Conservation (phyloP, 495 filamentous ascomycete species). For the Hapsidospora chrysogenum region DNA sequence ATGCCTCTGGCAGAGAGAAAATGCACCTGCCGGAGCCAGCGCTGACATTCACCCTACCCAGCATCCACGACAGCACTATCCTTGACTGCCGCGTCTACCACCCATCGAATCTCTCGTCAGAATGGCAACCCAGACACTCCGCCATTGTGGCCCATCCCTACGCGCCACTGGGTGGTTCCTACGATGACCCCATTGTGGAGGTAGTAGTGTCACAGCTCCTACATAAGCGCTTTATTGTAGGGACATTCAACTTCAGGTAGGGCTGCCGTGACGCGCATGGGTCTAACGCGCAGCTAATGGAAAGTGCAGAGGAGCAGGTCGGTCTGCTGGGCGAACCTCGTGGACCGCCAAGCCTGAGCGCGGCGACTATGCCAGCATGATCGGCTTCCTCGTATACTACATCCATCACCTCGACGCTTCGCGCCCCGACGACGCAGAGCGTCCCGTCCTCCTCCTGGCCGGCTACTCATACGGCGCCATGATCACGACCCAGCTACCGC, state of each 20-base stretch:
- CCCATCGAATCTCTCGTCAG: constrained; percentile 24
- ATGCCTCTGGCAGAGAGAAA: constrained; percentile 2
- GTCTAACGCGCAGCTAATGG: not conserved
- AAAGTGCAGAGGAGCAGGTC: constrained; percentile 54
- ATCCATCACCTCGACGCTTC: constrained; percentile 29
- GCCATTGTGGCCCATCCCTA: constrained; percentile 88
- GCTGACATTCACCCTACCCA: constrained; percentile 66
- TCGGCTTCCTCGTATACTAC: constrained; percentile 62
- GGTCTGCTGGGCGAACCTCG: constrained; percentile 57
- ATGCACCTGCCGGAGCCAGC: constrained; percentile 33
- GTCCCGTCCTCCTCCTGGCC: constrained; percentile 38
- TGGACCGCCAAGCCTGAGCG: constrained; percentile 74
- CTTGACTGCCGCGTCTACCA: constrained; percentile 76
- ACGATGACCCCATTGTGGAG: constrained; percentile 64
- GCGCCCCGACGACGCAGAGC: not conserved
- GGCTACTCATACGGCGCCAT: constrained; percentile 92
- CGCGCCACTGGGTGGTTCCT: constrained; percentile 69
- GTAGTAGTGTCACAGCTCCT: constrained; percentile 46
- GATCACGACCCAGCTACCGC: constrained; percentile 56
- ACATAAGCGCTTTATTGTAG: constrained; percentile 53
- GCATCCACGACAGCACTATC: constrained; percentile 54
- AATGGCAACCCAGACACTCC: constrained; percentile 23
- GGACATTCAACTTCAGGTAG: constrained; percentile 87
- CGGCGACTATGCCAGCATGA: constrained; percentile 64
- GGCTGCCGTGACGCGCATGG: not conserved